A percentile compares a stretch with the other conserved stretches of the same genome.
Conservation (phyloP, 2,329 filamentous ascomycete species). For the Acrodontium crateriforme region DNA sequence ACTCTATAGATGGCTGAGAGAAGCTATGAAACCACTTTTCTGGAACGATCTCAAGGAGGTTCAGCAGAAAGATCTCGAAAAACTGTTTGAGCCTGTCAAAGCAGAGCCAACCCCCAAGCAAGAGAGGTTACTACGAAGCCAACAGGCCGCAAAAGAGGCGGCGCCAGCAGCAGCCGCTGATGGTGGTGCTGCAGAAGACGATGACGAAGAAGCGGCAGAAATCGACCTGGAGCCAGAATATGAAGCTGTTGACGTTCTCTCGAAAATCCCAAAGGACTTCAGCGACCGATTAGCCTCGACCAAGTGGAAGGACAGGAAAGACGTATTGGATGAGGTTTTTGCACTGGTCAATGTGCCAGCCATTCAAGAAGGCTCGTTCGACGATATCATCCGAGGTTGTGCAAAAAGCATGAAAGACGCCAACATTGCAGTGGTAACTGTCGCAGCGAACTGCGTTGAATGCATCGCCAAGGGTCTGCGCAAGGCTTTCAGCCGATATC, state of each 20-base stretch:
- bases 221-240: constrained; percentile 52
- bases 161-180: constrained; percentile 47
- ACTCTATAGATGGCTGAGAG: constrained; percentile 90
- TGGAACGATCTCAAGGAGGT: constrained; percentile 92
- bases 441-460: constrained; percentile 87
- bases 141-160: constrained; percentile 71
- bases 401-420: constrained; percentile 99
- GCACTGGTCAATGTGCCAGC: constrained; percentile 66
- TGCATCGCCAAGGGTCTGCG: constrained; percentile 75
- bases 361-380: constrained; percentile 83
- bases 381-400: constrained; percentile 67
- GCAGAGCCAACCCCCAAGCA: constrained; percentile 78
- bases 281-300: constrained; percentile 72
- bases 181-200: constrained; percentile 39
- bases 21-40: constrained; percentile 96
- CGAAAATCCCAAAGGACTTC: constrained; percentile 71
- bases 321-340: constrained; percentile 72
- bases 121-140: constrained; percentile 72
- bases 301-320: constrained; percentile 98
- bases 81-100: constrained; percentile 87
- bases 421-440: constrained; percentile 85
- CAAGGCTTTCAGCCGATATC: constrained; percentile 65
- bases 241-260: constrained; percentile 73
- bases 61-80: constrained; percentile 86
- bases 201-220: constrained; percentile 47